Base-by-base conservation (phyloP, 371 early-diverging fungal species). In the Mortierella sp. region DNA sequence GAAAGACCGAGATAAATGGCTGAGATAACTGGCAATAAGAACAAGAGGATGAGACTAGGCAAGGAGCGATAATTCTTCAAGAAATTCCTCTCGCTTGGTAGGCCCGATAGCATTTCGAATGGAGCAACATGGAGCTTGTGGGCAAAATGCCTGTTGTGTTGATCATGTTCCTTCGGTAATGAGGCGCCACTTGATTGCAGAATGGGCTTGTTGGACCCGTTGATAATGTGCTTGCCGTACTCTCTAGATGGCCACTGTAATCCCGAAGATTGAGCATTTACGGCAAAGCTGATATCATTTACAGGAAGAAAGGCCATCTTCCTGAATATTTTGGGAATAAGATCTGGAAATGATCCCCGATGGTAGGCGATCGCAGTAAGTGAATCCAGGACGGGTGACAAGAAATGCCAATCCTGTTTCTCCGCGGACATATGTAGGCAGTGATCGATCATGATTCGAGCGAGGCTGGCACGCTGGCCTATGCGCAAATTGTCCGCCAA, bases 121-220 rank as follows among this genome's bases (percentile, higher is more conserved):
- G 58, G 41, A 21, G 69, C 58, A 8, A 69, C 63, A 41, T 21
- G 63, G 1, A 69, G 10, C 19, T 57, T 58, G 3, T 51, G 53
- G 13, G 49, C 26, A 19, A 62, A 62, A 34, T 65, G 48, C 7
- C 45, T 55, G 7, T 52, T 68, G 10, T 38, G 28, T 7, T 39
- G 50, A 7, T 68, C 52, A 18, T 38, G 39, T 19, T n/a, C 38
- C 42, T 50, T 27, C 0, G 7, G 10, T 0, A 50, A 18, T 2
- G 51, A 12, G 6, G 9, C 6, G 4, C 26, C 30, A 18, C 14
- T 28, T 14, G 58, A 24, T 47, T 58, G 53, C 3, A 61, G 18
- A 2, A 61, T 38, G 4, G 69, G 61, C 21, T 42, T 46, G 27
- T 62, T 43, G 43, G 48, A 68, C 47, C 45, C 21, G 39, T 57